These are phyloP conservation scores for Solanum peruvianum DNA, from an alignment of 257 asterid genomes.

Conservation along the genomic window DNA sequence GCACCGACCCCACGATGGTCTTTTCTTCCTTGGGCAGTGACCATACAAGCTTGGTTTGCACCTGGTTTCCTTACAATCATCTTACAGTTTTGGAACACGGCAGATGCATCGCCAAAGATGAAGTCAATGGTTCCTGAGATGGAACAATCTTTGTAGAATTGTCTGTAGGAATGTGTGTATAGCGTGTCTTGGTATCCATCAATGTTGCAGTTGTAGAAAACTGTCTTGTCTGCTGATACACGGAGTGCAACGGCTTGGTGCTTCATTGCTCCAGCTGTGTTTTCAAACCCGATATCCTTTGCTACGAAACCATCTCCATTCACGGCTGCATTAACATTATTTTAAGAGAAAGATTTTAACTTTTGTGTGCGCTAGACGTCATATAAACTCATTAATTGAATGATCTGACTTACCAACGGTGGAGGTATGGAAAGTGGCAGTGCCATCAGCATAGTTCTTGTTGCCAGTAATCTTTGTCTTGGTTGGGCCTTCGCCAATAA, in stretches of 20 bases:
- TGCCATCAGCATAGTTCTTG: not conserved
- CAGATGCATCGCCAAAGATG: slow-evolving; percentile 34
- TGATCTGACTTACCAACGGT: slow-evolving; percentile 24
- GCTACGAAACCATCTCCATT: slow-evolving; percentile 14
- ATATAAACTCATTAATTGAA: not conserved
- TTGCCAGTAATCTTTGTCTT: slow-evolving; percentile 27
- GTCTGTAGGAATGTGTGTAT: slow-evolving; percentile 32
- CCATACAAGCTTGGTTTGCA: slow-evolving; percentile 22
- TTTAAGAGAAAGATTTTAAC: not conserved
- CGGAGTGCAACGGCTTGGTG: slow-evolving; percentile 66
- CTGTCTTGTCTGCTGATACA: slow-evolving; percentile 23
- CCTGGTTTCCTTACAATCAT: slow-evolving; percentile 34
- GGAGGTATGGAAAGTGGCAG: slow-evolving; percentile 15
- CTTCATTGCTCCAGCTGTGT: slow-evolving; percentile 42
- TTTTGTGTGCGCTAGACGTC: not conserved
- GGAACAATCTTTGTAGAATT: slow-evolving; percentile 41
- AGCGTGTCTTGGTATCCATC: slow-evolving; percentile 57
- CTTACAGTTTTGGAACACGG: slow-evolving; percentile 45
- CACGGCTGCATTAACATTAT: not conserved
- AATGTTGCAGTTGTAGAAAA: slow-evolving; percentile 36
- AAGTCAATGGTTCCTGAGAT: slow-evolving; percentile 59
- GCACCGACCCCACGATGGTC: not conserved
- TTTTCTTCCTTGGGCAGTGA: slow-evolving; percentile 45
- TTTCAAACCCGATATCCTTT: slow-evolving; percentile 43
- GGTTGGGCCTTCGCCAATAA: slow-evolving; percentile 31